phyloP scores from a whole-genome alignment of 306 rosid genomes.

The Acmispon strigosus region DNA sequence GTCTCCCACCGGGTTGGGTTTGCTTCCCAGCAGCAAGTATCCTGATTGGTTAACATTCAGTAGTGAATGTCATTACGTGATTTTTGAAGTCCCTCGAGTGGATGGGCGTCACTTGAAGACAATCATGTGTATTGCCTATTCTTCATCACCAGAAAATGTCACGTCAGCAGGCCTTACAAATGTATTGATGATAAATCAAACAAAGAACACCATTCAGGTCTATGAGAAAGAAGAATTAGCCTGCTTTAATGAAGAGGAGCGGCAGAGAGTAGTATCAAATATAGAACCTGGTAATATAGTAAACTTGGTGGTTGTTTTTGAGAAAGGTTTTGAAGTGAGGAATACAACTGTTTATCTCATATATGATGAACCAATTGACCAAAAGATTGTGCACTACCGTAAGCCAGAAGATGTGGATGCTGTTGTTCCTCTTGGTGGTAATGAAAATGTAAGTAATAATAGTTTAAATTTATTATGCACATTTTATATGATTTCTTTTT shows the following conservation, averaged over 20 bases:
- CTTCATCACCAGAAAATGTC: neutral
- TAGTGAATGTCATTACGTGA: neutral
- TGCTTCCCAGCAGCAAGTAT: neutral
- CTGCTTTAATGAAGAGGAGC: neutral
- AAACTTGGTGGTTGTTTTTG: neutral
- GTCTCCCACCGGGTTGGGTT: neutral
- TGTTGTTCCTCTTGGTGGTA: neutral
- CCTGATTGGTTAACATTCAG: neutral
- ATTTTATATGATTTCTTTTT: no score
- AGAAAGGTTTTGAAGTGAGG: neutral
- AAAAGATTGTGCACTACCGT: neutral
- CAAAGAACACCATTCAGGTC: neutral
- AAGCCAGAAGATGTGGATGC: neutral
- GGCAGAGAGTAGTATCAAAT: neutral
- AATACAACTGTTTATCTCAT: neutral
- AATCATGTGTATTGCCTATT: neutral
- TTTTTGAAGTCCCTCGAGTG: neutral
- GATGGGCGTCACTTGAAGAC: neutral
- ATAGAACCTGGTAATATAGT: neutral
- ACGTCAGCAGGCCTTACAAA: neutral
- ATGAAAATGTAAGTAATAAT: neutral
- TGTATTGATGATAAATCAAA: neutral
- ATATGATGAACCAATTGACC: neutral
- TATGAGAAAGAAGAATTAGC: neutral
- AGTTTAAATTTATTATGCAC: no score